Evolutionary conservation across 108 stramenopile species (phyloP), one percentile per base, ranked within the genome.

Genomic region (Chaetoceros tenuissimus): DNA sequence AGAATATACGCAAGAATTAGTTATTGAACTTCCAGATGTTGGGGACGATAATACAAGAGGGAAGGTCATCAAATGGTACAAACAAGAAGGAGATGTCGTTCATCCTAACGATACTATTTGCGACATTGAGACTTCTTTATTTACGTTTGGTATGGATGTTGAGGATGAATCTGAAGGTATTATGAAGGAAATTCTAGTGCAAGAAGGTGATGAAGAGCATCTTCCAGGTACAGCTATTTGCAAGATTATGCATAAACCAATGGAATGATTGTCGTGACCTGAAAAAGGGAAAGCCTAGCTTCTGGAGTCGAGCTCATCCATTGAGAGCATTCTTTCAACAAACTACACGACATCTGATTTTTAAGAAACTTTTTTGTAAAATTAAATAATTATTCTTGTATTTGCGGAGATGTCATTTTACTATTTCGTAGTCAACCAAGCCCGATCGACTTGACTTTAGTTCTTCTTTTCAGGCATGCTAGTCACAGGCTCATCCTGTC

Each of bases 401-500:
- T n/a, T n/a, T n/a, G n/a, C n/a, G n/a, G n/a, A n/a, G n/a, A n/a
- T n/a, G n/a, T n/a, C n/a, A n/a, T n/a, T n/a, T n/a, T n/a, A n/a
- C n/a, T n/a, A n/a, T n/a, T n/a, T n/a, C n/a, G n/a, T n/a, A n/a
- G n/a, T n/a, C n/a, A n/a, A n/a, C n/a, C n/a, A n/a, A n/a, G n/a
- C n/a, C n/a, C n/a, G n/a, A n/a, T n/a, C n/a, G n/a, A n/a, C n/a
- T n/a, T n/a, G n/a, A n/a, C n/a, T n/a, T n/a, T 44, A 28, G 5
- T 45, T 47, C 28, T 56, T 54, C 60, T 75, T 64, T 63, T 78
- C 62, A 19, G 83, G 83, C 92, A 90, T 90, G 47, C 71, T 70
- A 0, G 87, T 94, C 18, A 85, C 68, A 0, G 89, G 93, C 68
- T 94, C 93, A 66, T 94, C 89, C 55, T 94, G 93, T 40, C 93